These are phyloP conservation scores for Stromatinia cepivora DNA, from an alignment of 2,329 filamentous ascomycete genomes.

Conservation along the genomic window DNA sequence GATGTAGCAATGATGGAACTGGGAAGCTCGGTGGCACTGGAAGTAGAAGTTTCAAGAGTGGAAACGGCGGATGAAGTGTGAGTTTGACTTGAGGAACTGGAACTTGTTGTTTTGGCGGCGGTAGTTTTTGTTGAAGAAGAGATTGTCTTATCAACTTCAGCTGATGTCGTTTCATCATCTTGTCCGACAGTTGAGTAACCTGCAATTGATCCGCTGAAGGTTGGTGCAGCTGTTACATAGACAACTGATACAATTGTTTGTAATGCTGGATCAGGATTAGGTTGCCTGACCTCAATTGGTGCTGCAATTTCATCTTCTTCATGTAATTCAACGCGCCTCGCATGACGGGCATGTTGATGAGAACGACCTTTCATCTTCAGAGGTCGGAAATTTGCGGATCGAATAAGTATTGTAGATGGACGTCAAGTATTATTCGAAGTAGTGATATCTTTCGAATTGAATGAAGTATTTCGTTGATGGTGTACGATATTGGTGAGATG, in stretches of 20 bases:
- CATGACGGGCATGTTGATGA: constrained; percentile 33
- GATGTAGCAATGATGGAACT: constrained; percentile 29
- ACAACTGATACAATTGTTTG: constrained; percentile 47
- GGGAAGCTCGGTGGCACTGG: constrained; percentile 22
- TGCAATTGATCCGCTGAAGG: constrained; percentile 52
- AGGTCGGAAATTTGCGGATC: constrained; percentile 12
- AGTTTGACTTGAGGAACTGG: neutral
- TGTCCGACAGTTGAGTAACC: constrained; percentile 47
- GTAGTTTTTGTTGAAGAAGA: neutral
- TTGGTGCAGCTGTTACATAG: constrained; percentile 53
- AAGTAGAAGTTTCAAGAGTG: constrained; percentile 15
- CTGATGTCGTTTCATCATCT: constrained; percentile 21
- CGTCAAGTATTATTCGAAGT: constrained; percentile 9
- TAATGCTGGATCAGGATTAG: constrained; percentile 14
- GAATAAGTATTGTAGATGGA: constrained; percentile 1
- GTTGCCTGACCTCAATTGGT: constrained; percentile 23
- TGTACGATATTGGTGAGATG: neutral
- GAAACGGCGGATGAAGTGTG: constrained; percentile 17
- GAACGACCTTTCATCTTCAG: constrained; percentile 35
- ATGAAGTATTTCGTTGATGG: neutral
- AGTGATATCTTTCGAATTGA: neutral
- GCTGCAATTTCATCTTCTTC: constrained; percentile 25
- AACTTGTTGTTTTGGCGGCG: constrained; percentile 2
- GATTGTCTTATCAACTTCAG: constrained; percentile 5
- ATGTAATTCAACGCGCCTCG: constrained; percentile 27